A percentile compares a stretch with the other conserved stretches of the same genome.
Evolutionary conservation across 208 protist species (phyloP).

Genomic region (Angomonas deanei): DNA sequence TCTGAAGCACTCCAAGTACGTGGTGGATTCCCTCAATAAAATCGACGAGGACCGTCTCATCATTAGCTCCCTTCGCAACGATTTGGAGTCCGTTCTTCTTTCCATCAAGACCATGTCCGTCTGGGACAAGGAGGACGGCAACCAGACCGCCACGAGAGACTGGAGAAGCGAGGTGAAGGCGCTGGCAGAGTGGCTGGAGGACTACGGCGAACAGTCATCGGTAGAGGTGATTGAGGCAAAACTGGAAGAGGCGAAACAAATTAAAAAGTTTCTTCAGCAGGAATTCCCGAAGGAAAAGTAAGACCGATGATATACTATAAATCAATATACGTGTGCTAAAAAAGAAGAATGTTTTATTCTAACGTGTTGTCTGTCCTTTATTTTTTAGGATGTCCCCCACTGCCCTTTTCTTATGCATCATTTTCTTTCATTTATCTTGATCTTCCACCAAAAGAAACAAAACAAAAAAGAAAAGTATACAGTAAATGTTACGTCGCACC

Average conservation of each 20-base stretch:
- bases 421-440: not conserved
- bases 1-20: not conserved
- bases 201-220: slow-evolving; percentile 30
- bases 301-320: slow-evolving; percentile 1
- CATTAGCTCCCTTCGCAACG: slow-evolving; percentile 55
- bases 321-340: slow-evolving; percentile 9
- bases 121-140: slow-evolving; percentile 19
- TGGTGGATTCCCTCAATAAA: slow-evolving; percentile 21
- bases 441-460: slow-evolving; percentile 8
- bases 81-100: slow-evolving; percentile 49
- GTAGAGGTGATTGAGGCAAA: slow-evolving; percentile 26
- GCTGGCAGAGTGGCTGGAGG: slow-evolving; percentile 48
- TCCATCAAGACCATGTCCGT: slow-evolving; percentile 34
- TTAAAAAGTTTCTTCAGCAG: not conserved
- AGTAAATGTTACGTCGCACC: not conserved
- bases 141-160: not conserved
- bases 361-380: not conserved
- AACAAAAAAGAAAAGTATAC: not conserved
- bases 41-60: slow-evolving; percentile 39
- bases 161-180: slow-evolving; percentile 36
- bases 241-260: not conserved
- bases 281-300: not conserved
- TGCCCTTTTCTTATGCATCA: not conserved
- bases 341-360: slow-evolving; percentile 10
- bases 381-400: slow-evolving; percentile 2